Percentiles rank a stretch among this genome's conserved stretches.
phyloP scores from a whole-genome alignment of 805 yeast species.

The Cyberlindnera nakhonratchasimensis region DNA sequence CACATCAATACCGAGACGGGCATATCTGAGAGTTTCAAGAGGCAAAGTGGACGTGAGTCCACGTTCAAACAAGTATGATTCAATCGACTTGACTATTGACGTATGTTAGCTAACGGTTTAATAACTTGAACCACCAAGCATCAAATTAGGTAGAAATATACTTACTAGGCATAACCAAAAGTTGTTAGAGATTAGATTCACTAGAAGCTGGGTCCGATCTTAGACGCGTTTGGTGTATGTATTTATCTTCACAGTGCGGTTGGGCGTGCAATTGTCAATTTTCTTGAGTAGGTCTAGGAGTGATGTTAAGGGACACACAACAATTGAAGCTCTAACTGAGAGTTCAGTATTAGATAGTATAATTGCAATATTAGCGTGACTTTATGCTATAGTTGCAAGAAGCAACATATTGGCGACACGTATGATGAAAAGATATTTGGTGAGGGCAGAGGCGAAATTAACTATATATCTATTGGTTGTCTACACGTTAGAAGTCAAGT shows the following conservation, averaged over 20 bases:
- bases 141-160: not conserved
- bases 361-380: too few species aligned
- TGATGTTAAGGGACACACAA: not conserved
- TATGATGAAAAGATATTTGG: too few species aligned
- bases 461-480: too few species aligned
- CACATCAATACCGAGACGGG: slow-evolving; percentile 80
- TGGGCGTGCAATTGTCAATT: slow-evolving; percentile 1
- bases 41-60: slow-evolving; percentile 58
- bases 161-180: slow-evolving; percentile 4
- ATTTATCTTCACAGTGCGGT: not conserved
- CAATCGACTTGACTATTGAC: slow-evolving; percentile 51
- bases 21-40: slow-evolving; percentile 58
- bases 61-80: slow-evolving; percentile 65
- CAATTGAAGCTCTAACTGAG: too few species aligned
- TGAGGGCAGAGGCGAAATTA: too few species aligned
- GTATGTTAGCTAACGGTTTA: not conserved
- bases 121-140: not conserved
- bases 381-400: too few species aligned
- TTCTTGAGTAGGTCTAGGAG: not conserved
- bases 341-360: too few species aligned
- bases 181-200: too few species aligned
- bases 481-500: too few species aligned
- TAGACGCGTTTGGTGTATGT: not conserved
- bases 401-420: too few species aligned
- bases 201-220: not conserved